These are phyloP conservation scores for Colletotrichum simmondsii DNA, from an alignment of 2,329 filamentous ascomycete species.

Conservation along the genomic window DNA sequence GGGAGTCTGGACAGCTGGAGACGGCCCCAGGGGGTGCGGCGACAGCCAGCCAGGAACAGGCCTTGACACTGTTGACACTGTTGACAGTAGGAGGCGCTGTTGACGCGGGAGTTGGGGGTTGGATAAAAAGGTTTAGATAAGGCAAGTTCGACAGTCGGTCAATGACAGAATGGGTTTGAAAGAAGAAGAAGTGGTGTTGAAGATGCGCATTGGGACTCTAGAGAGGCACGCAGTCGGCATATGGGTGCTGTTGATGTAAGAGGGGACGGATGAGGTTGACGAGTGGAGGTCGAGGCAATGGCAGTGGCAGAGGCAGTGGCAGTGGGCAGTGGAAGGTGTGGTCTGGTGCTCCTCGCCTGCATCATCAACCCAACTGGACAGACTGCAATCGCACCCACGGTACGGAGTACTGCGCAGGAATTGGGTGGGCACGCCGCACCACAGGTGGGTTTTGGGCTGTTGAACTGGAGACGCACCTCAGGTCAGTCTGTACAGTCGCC, in stretches of 20 bases:
- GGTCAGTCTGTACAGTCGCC: background rate
- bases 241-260: constrained; percentile 4
- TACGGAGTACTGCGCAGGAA: constrained; percentile 12
- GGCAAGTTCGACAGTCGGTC: constrained; percentile 1
- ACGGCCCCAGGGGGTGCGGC: constrained; percentile 31
- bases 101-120: background rate
- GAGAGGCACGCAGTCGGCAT: background rate
- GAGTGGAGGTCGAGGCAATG: constrained; percentile 30
- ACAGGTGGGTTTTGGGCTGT: background rate
- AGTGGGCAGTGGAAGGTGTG: background rate
- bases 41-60: constrained; percentile 30
- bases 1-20: constrained; percentile 25
- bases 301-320: background rate
- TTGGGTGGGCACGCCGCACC: background rate
- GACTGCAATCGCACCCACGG: background rate
- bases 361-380: constrained; percentile 2
- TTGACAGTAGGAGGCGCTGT: constrained; percentile 6
- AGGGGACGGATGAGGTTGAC: constrained; percentile 10
- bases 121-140: background rate
- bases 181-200: constrained; percentile 7
- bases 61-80: constrained; percentile 5
- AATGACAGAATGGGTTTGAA: constrained; percentile 13
- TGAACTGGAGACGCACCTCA: too few relatives aligned
- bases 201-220: constrained; percentile 15
- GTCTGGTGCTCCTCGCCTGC: constrained; percentile 6